Base-by-base conservation (phyloP, 371 early-diverging fungal species). In the Apophysomyces trapeziformis region DNA sequence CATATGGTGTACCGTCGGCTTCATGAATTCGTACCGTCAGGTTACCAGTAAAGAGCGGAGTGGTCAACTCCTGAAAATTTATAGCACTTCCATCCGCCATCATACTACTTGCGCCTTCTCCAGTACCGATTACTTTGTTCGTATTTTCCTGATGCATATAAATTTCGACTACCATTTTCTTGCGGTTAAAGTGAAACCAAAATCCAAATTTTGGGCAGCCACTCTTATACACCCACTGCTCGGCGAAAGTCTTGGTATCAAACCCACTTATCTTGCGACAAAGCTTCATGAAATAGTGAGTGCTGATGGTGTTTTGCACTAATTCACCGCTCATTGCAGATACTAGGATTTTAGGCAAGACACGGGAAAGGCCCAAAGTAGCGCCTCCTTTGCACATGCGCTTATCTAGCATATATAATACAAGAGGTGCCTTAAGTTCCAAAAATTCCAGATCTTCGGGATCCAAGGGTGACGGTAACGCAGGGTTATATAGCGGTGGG, bases 161-260 rank as follows among this genome's bases (percentile, higher is more conserved):
- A 67, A 98, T 88, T 75, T 97, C 96, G 0, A 98, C 94, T 1
- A 93, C 91, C 89, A 95, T 91, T 78, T 95, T 95, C 77, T 96
- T 96, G 57, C 96, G 90, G 72, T 95, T 96, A 63, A 97, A 96
- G 46, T 83, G 76, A 68, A 92, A 95, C 16, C 72, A 73, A 50
- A 95, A 88, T 62, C 76, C 76, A 68, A 98, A 94, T 60, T 87
- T 87, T 1, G 98, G 98, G 68, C 94, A 94, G 2, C 97, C 95
- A 38, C 87, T 88, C 37, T 87, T 86, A 73, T 89, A 94, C 32
- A 98, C 87, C 97, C 97, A 98, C 78, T 97, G 96, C 21, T 95
- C 93, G 5, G 94, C 89, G 75, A 98, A 97, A 14, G 72, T 71
- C 67, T 88, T 87, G 39, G 93, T 84, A 67, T 95, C 95, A 18